Evolutionary conservation across 257 asterid species (phyloP), one percentile per base, ranked within the genome.

Genomic region (Nicotiana tomentosiformis): DNA sequence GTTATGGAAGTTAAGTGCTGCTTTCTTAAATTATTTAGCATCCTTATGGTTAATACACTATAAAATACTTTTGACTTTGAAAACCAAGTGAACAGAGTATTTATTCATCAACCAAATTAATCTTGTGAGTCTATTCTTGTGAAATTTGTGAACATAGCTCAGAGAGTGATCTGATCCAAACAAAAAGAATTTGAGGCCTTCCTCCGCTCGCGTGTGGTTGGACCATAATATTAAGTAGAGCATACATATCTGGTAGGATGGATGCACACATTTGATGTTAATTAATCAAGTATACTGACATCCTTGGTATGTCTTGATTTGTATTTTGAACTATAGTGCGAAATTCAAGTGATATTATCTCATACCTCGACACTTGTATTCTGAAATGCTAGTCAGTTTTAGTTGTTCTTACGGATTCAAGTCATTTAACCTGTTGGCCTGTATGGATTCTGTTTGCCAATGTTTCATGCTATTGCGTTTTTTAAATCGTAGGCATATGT

Each of bases 401-500:
- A 55, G 62, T 69, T 35, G 17, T 62, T 77, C 39, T 74, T 23
- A 74, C 15, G 14, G 62, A 26, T 49, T 74, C 61, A 74, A 26
- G 37, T 51, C 64, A 26, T 74, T 43, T 74, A 49, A 49, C 29
- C 4, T 49, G 29, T 74, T 49, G 43, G 60, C 15, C 26, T 74
- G 16, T 49, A 49, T 49, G 43, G 62, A 26, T 74, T 74, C 62
- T 26, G 20, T 74, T 74, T 49, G 15, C 26, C 26, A 5, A 74
- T 26, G 33, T 18, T 83, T 77, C 5, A 51, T 72, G 55, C 18
- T 30, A 56, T 60, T 81, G 78, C 26, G 46, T 33, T 85, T 78
- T 82, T 76, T 83, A 14, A 39, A 85, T 84, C 86, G 70, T 92
- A 95, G 98, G 96, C 89, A 5, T 95, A 90, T 20, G 94, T 94